Conservation (phyloP, 768 basidiomycete genomes). For the Trametes maxima region DNA sequence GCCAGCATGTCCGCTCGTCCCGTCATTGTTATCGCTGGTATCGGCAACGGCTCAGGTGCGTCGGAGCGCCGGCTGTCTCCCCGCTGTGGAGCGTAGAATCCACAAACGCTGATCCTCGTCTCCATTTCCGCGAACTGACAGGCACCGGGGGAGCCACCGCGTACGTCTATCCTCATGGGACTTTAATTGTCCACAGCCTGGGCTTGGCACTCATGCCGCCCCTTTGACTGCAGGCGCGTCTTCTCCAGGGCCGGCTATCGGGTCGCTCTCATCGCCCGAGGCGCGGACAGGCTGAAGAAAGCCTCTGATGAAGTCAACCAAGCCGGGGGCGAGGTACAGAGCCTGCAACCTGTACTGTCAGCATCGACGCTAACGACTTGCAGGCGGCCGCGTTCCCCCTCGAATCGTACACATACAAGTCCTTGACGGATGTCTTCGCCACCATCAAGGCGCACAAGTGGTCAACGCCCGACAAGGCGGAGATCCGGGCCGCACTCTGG, state of each 20-base stretch:
- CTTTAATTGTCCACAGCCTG: neutral
- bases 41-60: constrained; percentile 43
- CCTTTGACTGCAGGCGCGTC: constrained; percentile 32
- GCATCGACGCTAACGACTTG: neutral
- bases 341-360: neutral
- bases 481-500: constrained; percentile 43
- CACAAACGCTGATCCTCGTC: neutral
- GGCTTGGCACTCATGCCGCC: neutral
- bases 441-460: constrained; percentile 37
- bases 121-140: constrained; percentile 8
- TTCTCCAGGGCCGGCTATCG: constrained; percentile 44
- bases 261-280: constrained; percentile 43
- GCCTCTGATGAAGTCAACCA: constrained; percentile 37
- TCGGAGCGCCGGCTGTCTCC: neutral
- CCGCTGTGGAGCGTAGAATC: neutral
- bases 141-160: constrained; percentile 45
- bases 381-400: constrained; percentile 44
- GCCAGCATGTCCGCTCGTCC: constrained; percentile 34
- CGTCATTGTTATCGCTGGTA: constrained; percentile 43
- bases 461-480: constrained; percentile 26
- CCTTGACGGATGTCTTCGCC: constrained; percentile 37
- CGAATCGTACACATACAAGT: constrained; percentile 35
- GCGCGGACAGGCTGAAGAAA: constrained; percentile 37
- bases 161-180: constrained; percentile 32
- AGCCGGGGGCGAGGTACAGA: constrained; percentile 37